Conservation (phyloP, 768 basidiomycete genomes). For the Strobilomyces dryophilus region DNA sequence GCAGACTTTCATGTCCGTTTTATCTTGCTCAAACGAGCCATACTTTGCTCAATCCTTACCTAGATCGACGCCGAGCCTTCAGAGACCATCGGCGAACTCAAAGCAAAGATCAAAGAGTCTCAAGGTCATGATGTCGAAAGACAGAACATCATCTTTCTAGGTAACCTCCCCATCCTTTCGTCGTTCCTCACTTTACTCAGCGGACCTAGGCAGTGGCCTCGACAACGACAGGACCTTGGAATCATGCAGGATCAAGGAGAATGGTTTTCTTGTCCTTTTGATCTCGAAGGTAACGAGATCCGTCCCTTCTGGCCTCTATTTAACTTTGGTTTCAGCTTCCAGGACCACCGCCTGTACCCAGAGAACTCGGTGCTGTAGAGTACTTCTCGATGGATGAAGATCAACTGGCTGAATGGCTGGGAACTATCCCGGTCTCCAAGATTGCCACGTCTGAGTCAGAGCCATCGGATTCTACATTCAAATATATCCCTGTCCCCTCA, state of each 20-base stretch:
- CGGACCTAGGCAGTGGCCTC: not conserved
- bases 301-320: not conserved
- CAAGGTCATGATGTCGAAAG: not conserved
- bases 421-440: not conserved
- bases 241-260: not conserved
- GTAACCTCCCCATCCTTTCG: not conserved
- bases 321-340: not conserved
- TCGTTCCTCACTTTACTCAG: not conserved
- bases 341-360: not conserved
- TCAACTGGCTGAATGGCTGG: not conserved
- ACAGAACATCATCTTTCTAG: slow-evolving; percentile 1
- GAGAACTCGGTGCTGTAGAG: not conserved
- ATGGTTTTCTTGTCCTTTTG: not conserved
- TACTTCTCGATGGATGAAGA: not conserved
- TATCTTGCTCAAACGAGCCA: not conserved
- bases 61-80: slow-evolving; percentile 5
- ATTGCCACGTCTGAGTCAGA: not conserved
- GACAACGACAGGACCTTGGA: slow-evolving; percentile 1
- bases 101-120: not conserved
- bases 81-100: slow-evolving; percentile 5
- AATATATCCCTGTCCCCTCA: not conserved
- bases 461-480: not conserved
- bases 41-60: not conserved
- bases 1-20: slow-evolving; percentile 1
- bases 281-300: not conserved